Evolutionary conservation across 352 stramenopile species (phyloP), one percentile per base, ranked within the genome.

Genomic region (Pythium periplocum): DNA sequence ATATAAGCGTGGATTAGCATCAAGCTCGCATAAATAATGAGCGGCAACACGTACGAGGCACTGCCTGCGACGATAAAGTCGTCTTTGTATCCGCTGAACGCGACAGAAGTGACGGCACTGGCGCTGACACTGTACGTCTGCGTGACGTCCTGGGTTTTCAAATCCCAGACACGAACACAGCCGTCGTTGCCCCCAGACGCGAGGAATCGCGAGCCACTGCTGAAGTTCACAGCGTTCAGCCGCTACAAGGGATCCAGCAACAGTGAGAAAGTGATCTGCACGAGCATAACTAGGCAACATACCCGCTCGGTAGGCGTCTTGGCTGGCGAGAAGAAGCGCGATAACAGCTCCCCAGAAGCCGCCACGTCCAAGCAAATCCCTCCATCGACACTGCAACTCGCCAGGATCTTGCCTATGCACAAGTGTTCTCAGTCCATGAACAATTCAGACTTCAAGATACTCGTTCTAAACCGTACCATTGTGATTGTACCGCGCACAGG

Each of bases 71-170:
- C 72, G 26, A 88, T 69, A 38, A 73, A 73, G 41, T 90, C 80
- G 56, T 90, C 77, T 50, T 86, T 87, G 61, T 84, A 83, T 12
- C 80, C 80, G 38, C 71, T 83, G 46, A 90, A 90, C 0, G 71
- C 61, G 30, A 90, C 73, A 6, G 65, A 83, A 2, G 71, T 84
- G 58, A 91, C 68, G 26, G 71, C 59, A 39, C 74, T 91, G 9
- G 76, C 65, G 50, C 78, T 83, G 51, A 85, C 69, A 45, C 58
- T 75, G 54, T 87, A 89, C 17, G 58, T 71, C 57, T 91, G 78
- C 38, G 71, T 81, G 36, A 87, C 55, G 45, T 89, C 71, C 43
- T 89, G 80, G 3, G 75, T 84, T 53, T 91, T 91, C 26, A 91
- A 64, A 36, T 89, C 78, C 80, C 78, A 91, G 9, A 91, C 75